A percentile compares a stretch with the other conserved stretches of the same genome.
Evolutionary conservation across 2,329 filamentous ascomycete species (phyloP).

Genomic region (Orbilia oligospora): DNA sequence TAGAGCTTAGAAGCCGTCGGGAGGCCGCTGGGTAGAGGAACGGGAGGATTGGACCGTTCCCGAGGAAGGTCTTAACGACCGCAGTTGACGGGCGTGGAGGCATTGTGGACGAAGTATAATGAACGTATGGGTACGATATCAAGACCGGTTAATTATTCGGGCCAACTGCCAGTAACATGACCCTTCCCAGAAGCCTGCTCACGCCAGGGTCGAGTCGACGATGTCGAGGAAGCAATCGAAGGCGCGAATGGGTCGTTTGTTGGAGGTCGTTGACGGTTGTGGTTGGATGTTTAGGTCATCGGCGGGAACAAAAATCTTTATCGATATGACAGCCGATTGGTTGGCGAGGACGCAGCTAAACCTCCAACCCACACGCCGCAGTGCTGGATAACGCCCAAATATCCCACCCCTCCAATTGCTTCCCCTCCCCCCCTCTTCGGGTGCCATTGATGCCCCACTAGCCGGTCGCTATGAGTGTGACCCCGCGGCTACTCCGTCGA

Average conservation of each 20-base stretch:
- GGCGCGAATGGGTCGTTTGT: slow-evolving; percentile 11
- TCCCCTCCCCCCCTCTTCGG: slow-evolving; percentile 3
- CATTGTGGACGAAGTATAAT: slow-evolving; percentile 30
- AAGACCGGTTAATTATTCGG: slow-evolving; percentile 13
- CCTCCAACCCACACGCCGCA: slow-evolving; percentile 33
- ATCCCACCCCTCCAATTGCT: slow-evolving; percentile 14
- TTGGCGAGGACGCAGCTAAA: slow-evolving; percentile 27
- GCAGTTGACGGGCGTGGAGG: slow-evolving; percentile 43
- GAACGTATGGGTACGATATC: background rate
- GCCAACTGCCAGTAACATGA: slow-evolving; percentile 16
- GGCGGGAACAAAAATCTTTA: slow-evolving; percentile 60
- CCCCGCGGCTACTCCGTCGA: slow-evolving; percentile 57
- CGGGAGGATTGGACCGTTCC: slow-evolving; percentile 40
- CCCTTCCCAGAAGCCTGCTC: background rate
- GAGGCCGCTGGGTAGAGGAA: slow-evolving; percentile 52
- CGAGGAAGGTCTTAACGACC: slow-evolving; percentile 36
- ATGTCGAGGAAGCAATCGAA: slow-evolving; percentile 5
- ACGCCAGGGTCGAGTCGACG: slow-evolving; percentile 10
- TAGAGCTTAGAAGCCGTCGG: slow-evolving; percentile 41
- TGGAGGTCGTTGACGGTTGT: slow-evolving; percentile 21
- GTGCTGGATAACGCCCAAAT: slow-evolving; percentile 3
- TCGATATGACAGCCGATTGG: slow-evolving; percentile 55
- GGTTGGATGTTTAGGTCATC: slow-evolving; percentile 43
- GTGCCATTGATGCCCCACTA: slow-evolving; percentile 34
- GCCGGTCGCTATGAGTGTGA: slow-evolving; percentile 55